Evolutionary conservation across 441 rosid species (phyloP).

Genomic region (Geranium incanum): DNA sequence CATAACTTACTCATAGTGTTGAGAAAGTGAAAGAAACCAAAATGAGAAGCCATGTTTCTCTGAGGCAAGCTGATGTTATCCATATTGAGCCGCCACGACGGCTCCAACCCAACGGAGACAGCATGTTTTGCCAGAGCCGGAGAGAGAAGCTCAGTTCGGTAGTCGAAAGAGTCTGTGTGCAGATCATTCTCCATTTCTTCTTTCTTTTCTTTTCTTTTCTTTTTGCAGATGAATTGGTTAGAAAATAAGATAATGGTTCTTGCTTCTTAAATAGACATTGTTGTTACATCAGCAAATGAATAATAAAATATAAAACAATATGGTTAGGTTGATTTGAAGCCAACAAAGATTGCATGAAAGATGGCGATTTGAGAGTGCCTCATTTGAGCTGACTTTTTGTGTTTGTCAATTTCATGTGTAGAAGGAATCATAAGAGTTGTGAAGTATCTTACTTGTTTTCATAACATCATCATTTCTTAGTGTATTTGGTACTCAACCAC

Average conservation of each 20-base stretch:
- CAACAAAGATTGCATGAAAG: constrained; percentile 4
- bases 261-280: not conserved
- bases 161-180: constrained; percentile 3
- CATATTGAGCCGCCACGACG: constrained; percentile 35
- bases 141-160: constrained; percentile 28
- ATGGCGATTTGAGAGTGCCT: constrained; percentile 1
- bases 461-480: not conserved
- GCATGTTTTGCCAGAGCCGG: constrained; percentile 25
- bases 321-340: not conserved
- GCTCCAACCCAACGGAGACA: constrained; percentile 4
- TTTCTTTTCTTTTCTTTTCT: not conserved
- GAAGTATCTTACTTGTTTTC: not conserved
- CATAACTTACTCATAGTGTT: constrained; percentile 23
- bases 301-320: not conserved
- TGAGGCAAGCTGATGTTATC: constrained; percentile 29
- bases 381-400: not conserved
- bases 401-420: constrained; percentile 1
- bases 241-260: not conserved
- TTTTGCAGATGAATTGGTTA: not conserved
- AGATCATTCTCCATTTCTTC: not conserved
- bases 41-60: constrained; percentile 16
- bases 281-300: not conserved
- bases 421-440: not conserved
- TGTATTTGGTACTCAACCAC: constrained; percentile 4
- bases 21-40: constrained; percentile 14